Percentiles rank a stretch among this genome's conserved stretches.
Evolutionary conservation across 768 basidiomycete genomes (phyloP).

Genomic region (Calocera viscosa): DNA sequence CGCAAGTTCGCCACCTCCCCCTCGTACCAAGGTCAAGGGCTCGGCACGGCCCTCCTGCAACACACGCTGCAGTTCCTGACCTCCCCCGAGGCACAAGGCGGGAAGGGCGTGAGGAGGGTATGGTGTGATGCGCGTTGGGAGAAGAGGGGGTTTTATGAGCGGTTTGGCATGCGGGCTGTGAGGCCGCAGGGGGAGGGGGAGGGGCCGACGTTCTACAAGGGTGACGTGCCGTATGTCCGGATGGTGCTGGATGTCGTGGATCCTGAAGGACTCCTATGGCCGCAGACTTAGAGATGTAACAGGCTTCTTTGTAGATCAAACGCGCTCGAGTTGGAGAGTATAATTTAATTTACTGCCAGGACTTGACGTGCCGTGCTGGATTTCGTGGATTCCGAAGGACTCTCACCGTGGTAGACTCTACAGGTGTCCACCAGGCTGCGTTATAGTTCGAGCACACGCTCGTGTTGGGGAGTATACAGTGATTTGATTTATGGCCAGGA

Average conservation of each 20-base stretch:
- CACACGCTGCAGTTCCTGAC: slow-evolving; percentile 25
- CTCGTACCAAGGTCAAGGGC: slow-evolving; percentile 39
- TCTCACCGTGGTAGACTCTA: too few species aligned
- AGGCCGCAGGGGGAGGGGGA: not conserved
- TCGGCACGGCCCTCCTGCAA: slow-evolving; percentile 40
- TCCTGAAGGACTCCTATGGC: not conserved
- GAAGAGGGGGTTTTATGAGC: slow-evolving; percentile 40
- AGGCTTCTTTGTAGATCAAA: not conserved
- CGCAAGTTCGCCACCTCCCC: slow-evolving; percentile 50
- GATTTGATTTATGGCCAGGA: too few species aligned
- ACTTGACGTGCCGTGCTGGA: too few species aligned
- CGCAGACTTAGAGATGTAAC: not conserved
- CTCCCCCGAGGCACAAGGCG: slow-evolving; percentile 18
- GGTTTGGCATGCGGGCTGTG: slow-evolving; percentile 39
- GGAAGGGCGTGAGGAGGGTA: slow-evolving; percentile 26
- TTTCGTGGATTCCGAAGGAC: too few species aligned
- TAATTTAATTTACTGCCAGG: too few species aligned
- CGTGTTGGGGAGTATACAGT: too few species aligned
- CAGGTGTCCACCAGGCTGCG: too few species aligned
- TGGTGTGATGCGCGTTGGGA: slow-evolving; percentile 50
- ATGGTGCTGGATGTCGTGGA: slow-evolving; percentile 32
- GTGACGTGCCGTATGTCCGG: slow-evolving; percentile 41
- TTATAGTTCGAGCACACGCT: too few species aligned
- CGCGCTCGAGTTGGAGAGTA: too few species aligned
- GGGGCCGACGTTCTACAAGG: slow-evolving; percentile 43